Conservation (phyloP, 257 asterid species). For the Fraxinus anomala region DNA sequence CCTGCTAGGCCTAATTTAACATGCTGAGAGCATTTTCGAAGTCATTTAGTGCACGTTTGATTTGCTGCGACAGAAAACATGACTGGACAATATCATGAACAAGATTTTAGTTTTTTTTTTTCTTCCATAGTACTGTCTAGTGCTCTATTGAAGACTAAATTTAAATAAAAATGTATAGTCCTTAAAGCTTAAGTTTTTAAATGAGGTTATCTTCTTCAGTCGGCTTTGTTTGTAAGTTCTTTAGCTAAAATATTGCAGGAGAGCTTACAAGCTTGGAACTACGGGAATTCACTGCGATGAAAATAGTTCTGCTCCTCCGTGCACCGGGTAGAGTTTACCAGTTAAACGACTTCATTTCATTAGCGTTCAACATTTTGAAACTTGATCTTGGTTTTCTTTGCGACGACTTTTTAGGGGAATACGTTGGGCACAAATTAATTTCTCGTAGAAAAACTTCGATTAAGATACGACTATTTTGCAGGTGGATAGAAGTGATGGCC, state of each 20-base stretch:
- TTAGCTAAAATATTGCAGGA: slow-evolving; percentile 41
- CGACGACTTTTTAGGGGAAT: too few relatives aligned
- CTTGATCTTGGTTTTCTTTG: background rate
- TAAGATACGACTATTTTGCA: slow-evolving; percentile 25
- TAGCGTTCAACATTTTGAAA: background rate
- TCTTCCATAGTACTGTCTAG: too few relatives aligned
- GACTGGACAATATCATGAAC: too few relatives aligned
- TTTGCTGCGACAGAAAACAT: too few relatives aligned
- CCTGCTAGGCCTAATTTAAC: background rate
- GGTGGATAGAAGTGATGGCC: slow-evolving; percentile 97
- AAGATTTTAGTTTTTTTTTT: background rate
- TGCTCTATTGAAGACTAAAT: background rate
- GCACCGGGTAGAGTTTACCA: slow-evolving; percentile 72
- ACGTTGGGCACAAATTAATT: background rate
- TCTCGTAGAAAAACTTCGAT: background rate
- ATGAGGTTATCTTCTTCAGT: background rate
- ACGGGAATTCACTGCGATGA: slow-evolving; percentile 58
- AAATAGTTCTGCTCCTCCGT: slow-evolving; percentile 72
- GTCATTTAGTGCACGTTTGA: background rate
- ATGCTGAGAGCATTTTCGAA: background rate
- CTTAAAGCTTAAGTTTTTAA: background rate
- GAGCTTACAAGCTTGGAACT: slow-evolving; percentile 62
- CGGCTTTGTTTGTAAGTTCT: background rate
- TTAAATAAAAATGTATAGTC: too few relatives aligned
- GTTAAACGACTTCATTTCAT: slow-evolving; percentile 4